Evolutionary conservation across 2,329 filamentous ascomycete genomes (phyloP).

Genomic region (Fusarium dlaminii): DNA sequence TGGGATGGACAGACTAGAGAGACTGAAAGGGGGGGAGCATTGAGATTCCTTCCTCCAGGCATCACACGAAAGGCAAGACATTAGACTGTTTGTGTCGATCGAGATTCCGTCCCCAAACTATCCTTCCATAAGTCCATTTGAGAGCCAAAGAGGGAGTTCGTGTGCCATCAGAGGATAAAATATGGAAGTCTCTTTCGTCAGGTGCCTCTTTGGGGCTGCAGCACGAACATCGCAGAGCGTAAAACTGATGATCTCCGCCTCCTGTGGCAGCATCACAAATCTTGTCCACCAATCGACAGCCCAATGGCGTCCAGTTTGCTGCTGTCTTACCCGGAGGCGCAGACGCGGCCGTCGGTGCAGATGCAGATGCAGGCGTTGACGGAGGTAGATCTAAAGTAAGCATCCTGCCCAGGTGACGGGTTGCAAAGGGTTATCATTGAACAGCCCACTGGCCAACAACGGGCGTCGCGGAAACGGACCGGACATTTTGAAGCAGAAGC

Average conservation of each 20-base stretch:
- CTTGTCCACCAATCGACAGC: slow-evolving; percentile 24
- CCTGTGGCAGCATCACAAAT: slow-evolving; percentile 27
- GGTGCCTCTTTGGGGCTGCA: slow-evolving; percentile 27
- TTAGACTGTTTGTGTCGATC: slow-evolving; percentile 19
- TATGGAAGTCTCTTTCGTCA: slow-evolving; percentile 21
- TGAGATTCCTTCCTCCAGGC: slow-evolving; percentile 15
- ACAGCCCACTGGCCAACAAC: slow-evolving; percentile 25
- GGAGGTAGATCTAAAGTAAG: slow-evolving; percentile 11
- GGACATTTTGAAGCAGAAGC: slow-evolving; percentile 13
- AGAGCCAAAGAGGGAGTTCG: not conserved
- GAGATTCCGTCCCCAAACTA: slow-evolving; percentile 21
- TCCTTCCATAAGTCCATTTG: not conserved
- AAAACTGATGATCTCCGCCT: slow-evolving; percentile 38
- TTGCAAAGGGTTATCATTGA: slow-evolving; percentile 4
- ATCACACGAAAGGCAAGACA: slow-evolving; percentile 7
- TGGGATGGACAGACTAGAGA: not conserved
- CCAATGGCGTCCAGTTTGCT: slow-evolving; percentile 17
- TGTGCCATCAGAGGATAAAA: not conserved
- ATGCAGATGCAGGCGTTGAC: slow-evolving; percentile 3
- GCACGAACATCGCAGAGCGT: slow-evolving; percentile 23
- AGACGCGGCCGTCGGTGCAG: not conserved
- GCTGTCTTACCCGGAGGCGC: slow-evolving; percentile 23
- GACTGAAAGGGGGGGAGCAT: not conserved
- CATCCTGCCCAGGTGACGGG: slow-evolving; percentile 9
- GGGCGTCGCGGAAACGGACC: slow-evolving; percentile 42